Evolutionary conservation across 2,329 filamentous ascomycete genomes (phyloP), one percentile per base, ranked within the genome.

Genomic region (Stemphylium vesicarium): DNA sequence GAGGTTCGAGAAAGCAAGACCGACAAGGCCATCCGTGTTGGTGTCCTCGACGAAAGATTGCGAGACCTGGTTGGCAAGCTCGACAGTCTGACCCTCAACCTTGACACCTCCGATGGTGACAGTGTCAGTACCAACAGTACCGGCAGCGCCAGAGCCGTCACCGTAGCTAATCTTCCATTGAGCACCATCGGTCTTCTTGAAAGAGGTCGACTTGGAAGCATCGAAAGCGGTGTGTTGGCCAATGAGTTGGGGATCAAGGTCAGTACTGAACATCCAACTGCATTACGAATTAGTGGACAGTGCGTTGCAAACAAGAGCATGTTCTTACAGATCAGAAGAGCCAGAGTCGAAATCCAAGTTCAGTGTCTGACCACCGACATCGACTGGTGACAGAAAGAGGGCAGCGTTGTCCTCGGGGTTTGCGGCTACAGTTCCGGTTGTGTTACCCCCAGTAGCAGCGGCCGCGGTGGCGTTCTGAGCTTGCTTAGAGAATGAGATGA

Each of bases 321-420:
- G 12, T 18, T 43, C 82, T 70, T 80, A 85, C 78, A 90, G 81
- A 73, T 91, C 89, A 11, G 88, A 84, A 2, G 88, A 91, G 52
- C 89, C 89, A n/a, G 87, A 88, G 74, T 92, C 89, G 69, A 92
- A 90, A 71, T 90, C 85, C 70, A 92, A 77, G 67, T 86, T 85
- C 53, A 92, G 66, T 4, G 80, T 82, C 75, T 91, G 88, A 4
- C 86, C 87, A 56, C 89, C 89, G 59, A 92, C 83, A n/a, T 71
- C 82, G 47, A 91, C 85, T 0, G 87, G 87, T 0, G 86, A 84
- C 11, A 93, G 81, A 66, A 90, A 93, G 55, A 91, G 85, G 42
- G 84, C 80, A 66, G 90, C 89, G 63, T 87, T 85, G 39, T 82
- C 76, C 59, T 87, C 84, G 11, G 88, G 85, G 24, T 84, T 87